Base-by-base conservation (phyloP, 1,284 basidiomycete genomes). In the Tilletiopsis washingtonensis region DNA sequence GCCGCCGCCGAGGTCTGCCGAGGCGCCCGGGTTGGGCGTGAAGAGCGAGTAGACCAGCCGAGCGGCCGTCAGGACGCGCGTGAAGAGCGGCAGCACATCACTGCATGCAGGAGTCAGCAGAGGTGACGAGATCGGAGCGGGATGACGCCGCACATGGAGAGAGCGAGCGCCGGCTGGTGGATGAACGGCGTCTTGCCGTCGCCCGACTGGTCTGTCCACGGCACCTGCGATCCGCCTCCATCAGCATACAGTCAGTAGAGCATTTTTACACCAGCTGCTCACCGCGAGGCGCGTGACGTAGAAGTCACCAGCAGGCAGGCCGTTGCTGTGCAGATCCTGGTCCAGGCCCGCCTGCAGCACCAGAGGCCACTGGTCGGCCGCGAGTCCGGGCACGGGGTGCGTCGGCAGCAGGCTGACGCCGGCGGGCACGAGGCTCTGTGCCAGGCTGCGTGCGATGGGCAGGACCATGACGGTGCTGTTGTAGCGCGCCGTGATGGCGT, bases 141-240 rank as follows among this genome's bases (percentile, higher is more conserved):
- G n/a, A 9, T 9, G n/a, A 9, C n/a, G 29, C 9, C 29, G 9
- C 29, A 34, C 29, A 34, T 9, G n/a, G 9, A 9, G 9, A 34
- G n/a, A n/a, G n/a, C 29, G n/a, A 9, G 9, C 9, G n/a, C 29
- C 29, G n/a, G 9, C 9, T 34, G 29, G n/a, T 9, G 6, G 23
- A 17, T 5, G 40, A 42, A 42, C 12, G 40, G 40, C 40, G 40
- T 42, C 40, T 42, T 42, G 20, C 40, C 40, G 25, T 42, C 40
- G 5, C 14, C 23, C 19, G 19, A 21, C 25, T 26, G 7, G 40
- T 42, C 40, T 12, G 21, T 24, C 40, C 40, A 42, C 9, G 14
- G 14, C 11, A 42, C 20, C 11, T 20, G 11, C n/a, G n/a, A n/a
- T n/a, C n/a, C n/a, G n/a, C n/a, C n/a, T n/a, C n/a, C n/a, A n/a